These are phyloP conservation scores for Raphanus sativus DNA, from an alignment of 345 rosid species.

Conservation along the genomic window DNA sequence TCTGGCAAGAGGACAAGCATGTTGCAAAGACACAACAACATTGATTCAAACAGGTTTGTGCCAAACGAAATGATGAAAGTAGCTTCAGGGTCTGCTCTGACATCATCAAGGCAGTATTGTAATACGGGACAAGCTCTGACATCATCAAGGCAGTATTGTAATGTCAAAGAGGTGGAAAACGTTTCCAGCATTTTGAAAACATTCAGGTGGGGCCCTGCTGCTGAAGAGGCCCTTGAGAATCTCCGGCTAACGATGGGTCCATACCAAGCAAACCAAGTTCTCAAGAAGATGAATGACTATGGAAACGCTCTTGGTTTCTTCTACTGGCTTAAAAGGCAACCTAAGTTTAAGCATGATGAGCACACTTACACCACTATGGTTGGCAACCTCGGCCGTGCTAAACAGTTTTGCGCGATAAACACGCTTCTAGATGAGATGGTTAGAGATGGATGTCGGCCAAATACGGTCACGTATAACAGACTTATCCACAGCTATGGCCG, in stretches of 20 bases:
- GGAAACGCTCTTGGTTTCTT: conserved; percentile 78
- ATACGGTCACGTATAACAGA: conserved; percentile 87
- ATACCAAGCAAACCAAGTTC: conserved; percentile 88
- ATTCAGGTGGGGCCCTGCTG: conserved; percentile 72
- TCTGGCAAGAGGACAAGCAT: conserved; percentile 48
- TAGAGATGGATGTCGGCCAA: conserved; percentile 80
- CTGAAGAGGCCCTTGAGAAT: conserved; percentile 66
- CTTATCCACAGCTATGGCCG: conserved; percentile 93
- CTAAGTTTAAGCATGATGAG: conserved; percentile 82
- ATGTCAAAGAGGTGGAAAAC: conserved; percentile 46
- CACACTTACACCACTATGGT: conserved; percentile 96
- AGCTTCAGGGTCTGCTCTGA: conserved; percentile 37
- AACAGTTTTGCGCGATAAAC: conserved; percentile 66
- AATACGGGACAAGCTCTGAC: conserved; percentile 6
- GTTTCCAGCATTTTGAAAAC: conserved; percentile 54
- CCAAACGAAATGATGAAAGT: conserved; percentile 47
- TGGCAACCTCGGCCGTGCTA: conserved; percentile 87
- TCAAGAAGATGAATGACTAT: conserved; percentile 80
- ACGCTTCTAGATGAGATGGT: conserved; percentile 81
- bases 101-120: conserved; percentile 14
- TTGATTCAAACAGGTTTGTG: conserved; percentile 40
- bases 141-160: not conserved
- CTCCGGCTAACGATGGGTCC: conserved; percentile 57
- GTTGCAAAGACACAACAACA: conserved; percentile 44
- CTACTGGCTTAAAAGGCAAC: conserved; percentile 70